Evolutionary conservation across 345 rosid genomes (phyloP).

Genomic region (Triadica sebifera): DNA sequence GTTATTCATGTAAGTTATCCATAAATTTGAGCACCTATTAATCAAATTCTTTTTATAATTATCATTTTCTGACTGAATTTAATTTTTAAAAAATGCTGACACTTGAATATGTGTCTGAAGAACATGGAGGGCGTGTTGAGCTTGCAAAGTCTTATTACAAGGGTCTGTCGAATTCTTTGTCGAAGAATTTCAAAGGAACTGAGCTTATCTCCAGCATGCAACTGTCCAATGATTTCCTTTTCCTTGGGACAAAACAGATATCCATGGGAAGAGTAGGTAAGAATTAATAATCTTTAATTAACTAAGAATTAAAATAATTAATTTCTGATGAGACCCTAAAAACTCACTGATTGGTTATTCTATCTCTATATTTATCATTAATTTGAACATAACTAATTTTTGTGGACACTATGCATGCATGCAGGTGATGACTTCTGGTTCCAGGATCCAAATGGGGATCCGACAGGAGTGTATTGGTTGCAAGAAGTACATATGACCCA

Average conservation of each 20-base stretch:
- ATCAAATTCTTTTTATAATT: background rate
- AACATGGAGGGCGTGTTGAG: constrained; percentile 80
- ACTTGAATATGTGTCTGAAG: constrained; percentile 69
- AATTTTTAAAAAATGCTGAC: constrained; percentile 28
- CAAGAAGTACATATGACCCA: constrained; percentile 93
- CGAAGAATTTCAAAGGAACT: constrained; percentile 71
- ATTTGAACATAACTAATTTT: too few relatives aligned
- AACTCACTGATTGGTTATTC: too few relatives aligned
- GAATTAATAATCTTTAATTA: background rate
- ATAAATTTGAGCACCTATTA: background rate
- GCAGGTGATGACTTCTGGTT: constrained; percentile 97
- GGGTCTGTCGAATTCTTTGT: constrained; percentile 59
- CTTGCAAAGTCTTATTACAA: constrained; percentile 66
- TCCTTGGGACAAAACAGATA: constrained; percentile 80
- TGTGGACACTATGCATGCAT: background rate
- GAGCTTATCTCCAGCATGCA: constrained; percentile 85
- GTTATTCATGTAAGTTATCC: constrained; percentile 65
- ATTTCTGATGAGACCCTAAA: too few relatives aligned
- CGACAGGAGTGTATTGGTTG: constrained; percentile 81
- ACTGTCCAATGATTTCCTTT: constrained; percentile 84
- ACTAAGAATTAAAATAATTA: too few relatives aligned
- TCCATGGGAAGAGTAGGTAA: constrained; percentile 86
- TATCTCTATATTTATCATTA: too few relatives aligned
- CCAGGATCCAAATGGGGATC: constrained; percentile 88
- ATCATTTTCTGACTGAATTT: background rate